Base-by-base conservation (phyloP, 208 protist species). In the Lotmaria passim region DNA sequence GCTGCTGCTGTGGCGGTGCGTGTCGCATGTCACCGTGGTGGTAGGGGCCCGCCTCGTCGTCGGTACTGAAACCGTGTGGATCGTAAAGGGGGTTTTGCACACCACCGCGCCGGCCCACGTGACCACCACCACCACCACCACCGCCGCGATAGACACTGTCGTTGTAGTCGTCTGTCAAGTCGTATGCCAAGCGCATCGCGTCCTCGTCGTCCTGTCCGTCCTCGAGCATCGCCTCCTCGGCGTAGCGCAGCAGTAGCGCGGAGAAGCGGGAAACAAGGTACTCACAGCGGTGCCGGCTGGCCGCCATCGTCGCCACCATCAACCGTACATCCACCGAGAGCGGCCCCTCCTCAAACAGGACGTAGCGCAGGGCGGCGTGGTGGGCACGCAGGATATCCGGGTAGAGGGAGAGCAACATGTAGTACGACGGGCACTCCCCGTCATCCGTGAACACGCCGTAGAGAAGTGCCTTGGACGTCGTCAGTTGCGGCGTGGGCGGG, bases 221-320 rank as follows among this genome's bases (percentile, higher is more conserved):
- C 41, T 39, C 62, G 28, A 52, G n/a, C 67, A 47, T 77, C 39
- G 57, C 57, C 59, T 65, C 78, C 64, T 59, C 75, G 31, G 68
- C 58, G 63, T 91, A 89, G 19, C 74, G 79, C 70, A 89, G 51
- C 41, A 96, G 73, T 46, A 93, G 67, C 14, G 86, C 83, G 21
- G 79, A 65, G 70, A 83, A 93, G 65, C 86, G 83, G 19, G 72
- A 79, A 39, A 93, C 86, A 31, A 96, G 81, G 73, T 90, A 92
- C 73, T 87, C 86, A 66, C 90, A 96, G 53, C 76, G 85, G 67
- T 93, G 87, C 2, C 90, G 84, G 61, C 84, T 89, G 17, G 87
- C 90, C 12, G 83, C 81, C 87, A 96, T 93, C 17, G 89, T 70
- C 28, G 87, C 87, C 26, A 96, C 26, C 90, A 96, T 93, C 36